Base-by-base conservation (phyloP, 352 stramenopile species). In the Phytophthora sp. region DNA sequence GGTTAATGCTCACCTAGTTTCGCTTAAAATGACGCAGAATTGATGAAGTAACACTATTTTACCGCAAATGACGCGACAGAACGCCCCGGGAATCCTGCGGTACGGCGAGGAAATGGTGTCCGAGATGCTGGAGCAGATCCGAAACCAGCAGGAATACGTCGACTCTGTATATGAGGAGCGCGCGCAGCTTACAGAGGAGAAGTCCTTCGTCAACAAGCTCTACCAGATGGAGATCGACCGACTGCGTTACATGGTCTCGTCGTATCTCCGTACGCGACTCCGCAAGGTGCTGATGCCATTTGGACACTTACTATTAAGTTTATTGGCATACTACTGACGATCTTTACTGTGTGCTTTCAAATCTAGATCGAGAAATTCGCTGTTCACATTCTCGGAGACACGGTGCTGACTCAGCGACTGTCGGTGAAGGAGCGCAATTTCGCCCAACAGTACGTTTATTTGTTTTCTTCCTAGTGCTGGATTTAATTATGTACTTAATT, bases 221-320 rank as follows among this genome's bases (percentile, higher is more conserved):
- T 95, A 95, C 61, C 87, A 91, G 71, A 94, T 95, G 87, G 87
- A 95, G 65, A 95, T 95, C 69, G 87, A 95, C 39, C 85, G 87
- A 15, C 74, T 95, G 29, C 82, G 82, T 35, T 95, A 91, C 72
- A 92, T 92, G 79, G 74, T 95, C 3, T 78, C 87, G 31, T 94
- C 87, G 0, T 95, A 95, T 51, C 63, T 95, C 20, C 83, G 87
- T 31, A 90, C 84, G 13, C 82, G 87, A 4, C 73, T 95, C 4
- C 76, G 65, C 33, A 95, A 95, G 74, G 84, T 88, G 36, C n/a
- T n/a, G n/a, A n/a, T n/a, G n/a, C n/a, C n/a, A n/a, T n/a, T n/a
- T n/a, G n/a, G n/a, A n/a, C n/a, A n/a, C n/a, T n/a, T n/a, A n/a
- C n/a, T n/a, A n/a, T n/a, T n/a, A n/a, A n/a, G n/a, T n/a, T n/a